Conservation (phyloP, 2,329 filamentous ascomycete species). For the Decorospora gaudefroyi region DNA sequence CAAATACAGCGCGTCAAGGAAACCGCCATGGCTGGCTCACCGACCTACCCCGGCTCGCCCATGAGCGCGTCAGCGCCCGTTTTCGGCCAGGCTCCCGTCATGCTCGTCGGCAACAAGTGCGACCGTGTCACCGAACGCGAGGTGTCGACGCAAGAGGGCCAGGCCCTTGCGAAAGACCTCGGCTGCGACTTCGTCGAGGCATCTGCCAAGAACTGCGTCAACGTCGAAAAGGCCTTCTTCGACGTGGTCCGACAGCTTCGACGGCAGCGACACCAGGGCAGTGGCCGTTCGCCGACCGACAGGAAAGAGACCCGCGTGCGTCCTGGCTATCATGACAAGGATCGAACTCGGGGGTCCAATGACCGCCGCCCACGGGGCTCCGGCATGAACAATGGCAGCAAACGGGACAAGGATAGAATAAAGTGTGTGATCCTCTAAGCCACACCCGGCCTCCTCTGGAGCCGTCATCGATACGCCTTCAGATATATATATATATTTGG, state of each 20-base stretch:
- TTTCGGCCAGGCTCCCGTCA: conserved; percentile 80
- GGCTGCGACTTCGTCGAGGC: conserved; percentile 97
- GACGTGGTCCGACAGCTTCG: conserved; percentile 92
- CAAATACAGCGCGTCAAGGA: conserved; percentile 98
- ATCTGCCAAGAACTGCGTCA: conserved; percentile 96
- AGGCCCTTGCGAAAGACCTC: conserved; percentile 85
- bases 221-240: conserved; percentile 98
- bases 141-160: conserved; percentile 94
- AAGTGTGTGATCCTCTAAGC: conserved; percentile 45
- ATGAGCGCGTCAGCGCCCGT: conserved; percentile 56
- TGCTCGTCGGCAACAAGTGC: conserved; percentile 99
- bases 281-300: conserved; percentile 25
- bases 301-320: conserved; percentile 20
- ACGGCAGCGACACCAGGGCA: conserved; percentile 68
- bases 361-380: conserved; percentile 18
- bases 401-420: conserved; percentile 33
- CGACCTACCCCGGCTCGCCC: conserved; percentile 76
- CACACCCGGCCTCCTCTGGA: neutral
- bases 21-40: conserved; percentile 71
- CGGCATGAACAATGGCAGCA: conserved; percentile 20
- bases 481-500: conserved; percentile 31
- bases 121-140: conserved; percentile 94
- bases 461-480: conserved; percentile 15
- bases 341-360: conserved; percentile 21
- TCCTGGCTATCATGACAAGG: conserved; percentile 23